phyloP scores from a whole-genome alignment of 495 filamentous ascomycete genomes.

The Daldinia concentrica region DNA sequence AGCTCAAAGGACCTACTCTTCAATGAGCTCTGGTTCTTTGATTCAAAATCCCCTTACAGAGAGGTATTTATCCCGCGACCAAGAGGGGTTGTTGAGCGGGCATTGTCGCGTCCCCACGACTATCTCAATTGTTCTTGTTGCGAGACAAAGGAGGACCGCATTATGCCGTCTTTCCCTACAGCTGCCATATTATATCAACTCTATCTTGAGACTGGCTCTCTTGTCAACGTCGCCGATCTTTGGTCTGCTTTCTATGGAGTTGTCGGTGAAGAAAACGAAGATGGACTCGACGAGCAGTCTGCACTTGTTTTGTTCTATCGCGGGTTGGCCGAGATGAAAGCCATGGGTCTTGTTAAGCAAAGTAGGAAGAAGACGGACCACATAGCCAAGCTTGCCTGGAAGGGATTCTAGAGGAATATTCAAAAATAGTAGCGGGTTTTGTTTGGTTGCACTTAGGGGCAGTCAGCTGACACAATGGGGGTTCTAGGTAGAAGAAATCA shows the following conservation, averaged over 20 bases:
- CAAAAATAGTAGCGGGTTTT: slow-evolving; percentile 27
- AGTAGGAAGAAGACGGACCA: slow-evolving; percentile 94
- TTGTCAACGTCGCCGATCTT: slow-evolving; percentile 89
- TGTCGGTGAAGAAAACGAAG: slow-evolving; percentile 68
- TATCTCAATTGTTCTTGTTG: slow-evolving; percentile 84
- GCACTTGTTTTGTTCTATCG: slow-evolving; percentile 81
- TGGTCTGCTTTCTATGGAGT: slow-evolving; percentile 88
- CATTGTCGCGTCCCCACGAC: slow-evolving; percentile 80
- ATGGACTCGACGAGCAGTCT: slow-evolving; percentile 57
- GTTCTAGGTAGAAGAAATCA: slow-evolving; percentile 15
- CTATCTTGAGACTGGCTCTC: slow-evolving; percentile 85
- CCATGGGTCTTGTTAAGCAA: slow-evolving; percentile 85
- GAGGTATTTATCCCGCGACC: slow-evolving; percentile 85
- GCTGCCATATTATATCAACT: slow-evolving; percentile 88
- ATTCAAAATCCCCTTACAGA: slow-evolving; percentile 78
- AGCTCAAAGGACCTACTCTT: slow-evolving; percentile 72
- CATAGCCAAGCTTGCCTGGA: slow-evolving; percentile 76
- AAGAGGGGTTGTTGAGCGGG: slow-evolving; percentile 80
- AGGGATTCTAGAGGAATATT: slow-evolving; percentile 37
- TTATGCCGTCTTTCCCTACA: slow-evolving; percentile 74
- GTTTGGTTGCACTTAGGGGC: slow-evolving; percentile 9
- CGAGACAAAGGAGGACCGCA: slow-evolving; percentile 52
- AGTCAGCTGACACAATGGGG: slow-evolving; percentile 13
- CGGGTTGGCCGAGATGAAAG: slow-evolving; percentile 81
- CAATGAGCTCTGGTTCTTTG: slow-evolving; percentile 85